A percentile compares a stretch with the other conserved stretches of the same genome.
These are phyloP conservation scores for Rutstroemia sydowiana DNA, from an alignment of 2,329 filamentous ascomycete species.

Conservation along the genomic window DNA sequence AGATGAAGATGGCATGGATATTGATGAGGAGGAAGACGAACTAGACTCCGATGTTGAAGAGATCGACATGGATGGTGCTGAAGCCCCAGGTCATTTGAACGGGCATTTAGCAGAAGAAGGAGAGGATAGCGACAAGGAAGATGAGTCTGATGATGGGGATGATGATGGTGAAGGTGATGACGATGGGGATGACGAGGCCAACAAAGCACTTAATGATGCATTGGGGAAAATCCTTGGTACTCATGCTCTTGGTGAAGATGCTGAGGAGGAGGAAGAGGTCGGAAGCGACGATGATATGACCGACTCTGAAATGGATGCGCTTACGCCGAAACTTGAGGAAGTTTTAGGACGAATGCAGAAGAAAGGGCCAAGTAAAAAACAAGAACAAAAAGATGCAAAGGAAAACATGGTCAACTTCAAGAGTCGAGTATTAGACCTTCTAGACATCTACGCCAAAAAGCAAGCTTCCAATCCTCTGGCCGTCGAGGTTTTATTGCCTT, in stretches of 20 bases:
- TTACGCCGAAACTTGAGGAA: conserved; percentile 75
- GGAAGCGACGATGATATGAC: conserved; percentile 78
- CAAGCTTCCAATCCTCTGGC: conserved; percentile 62
- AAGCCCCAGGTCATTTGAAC: conserved; percentile 33
- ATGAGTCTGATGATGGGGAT: conserved; percentile 35
- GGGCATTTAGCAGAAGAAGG: conserved; percentile 35
- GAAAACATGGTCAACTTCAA: conserved; percentile 92
- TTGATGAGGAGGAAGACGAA: conserved; percentile 31
- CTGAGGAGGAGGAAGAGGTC: conserved; percentile 42
- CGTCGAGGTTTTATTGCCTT: conserved; percentile 64
- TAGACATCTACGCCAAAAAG: conserved; percentile 77
- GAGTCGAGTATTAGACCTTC: conserved; percentile 80
- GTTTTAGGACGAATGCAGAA: conserved; percentile 70
- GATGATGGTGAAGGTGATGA: conserved; percentile 33
- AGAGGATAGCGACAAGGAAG: conserved; percentile 38
- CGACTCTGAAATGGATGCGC: conserved; percentile 87
- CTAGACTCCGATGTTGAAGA: conserved; percentile 43
- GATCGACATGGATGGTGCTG: conserved; percentile 38
- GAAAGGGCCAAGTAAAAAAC: conserved; percentile 62
- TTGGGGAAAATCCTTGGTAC: conserved; percentile 73
- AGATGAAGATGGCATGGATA: conserved; percentile 42
- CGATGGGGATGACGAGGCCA: conserved; percentile 32
- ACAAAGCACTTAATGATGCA: conserved; percentile 54
- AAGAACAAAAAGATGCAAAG: conserved; percentile 80
- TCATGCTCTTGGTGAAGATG: conserved; percentile 54